Base-by-base conservation (phyloP, 208 protist species). In the Wallacemonas sp. region DNA sequence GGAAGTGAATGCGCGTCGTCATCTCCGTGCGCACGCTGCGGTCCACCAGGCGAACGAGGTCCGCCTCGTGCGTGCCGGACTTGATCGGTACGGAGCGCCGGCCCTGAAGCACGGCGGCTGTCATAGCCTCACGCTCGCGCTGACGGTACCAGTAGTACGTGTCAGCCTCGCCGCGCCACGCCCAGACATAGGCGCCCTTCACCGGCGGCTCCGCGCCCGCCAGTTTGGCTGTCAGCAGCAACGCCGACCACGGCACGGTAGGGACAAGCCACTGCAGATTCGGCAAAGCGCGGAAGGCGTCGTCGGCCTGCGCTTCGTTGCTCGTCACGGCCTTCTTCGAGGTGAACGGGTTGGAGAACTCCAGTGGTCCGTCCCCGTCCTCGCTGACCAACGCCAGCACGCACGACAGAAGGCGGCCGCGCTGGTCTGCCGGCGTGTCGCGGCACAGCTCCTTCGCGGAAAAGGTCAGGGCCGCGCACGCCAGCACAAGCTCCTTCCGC, bases 181-280 rank as follows among this genome's bases (percentile, higher is more conserved):
- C 88, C 87, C 87, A 96, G 46, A 93, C 61, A 63, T 94, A 90
- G 49, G 91, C 80, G 23, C 65, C 14, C 1, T 50, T 16, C 41
- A 86, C 69, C n/a, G 64, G 36, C 29, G 79, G 73, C 36, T 76
- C 57, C 3, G 65, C 66, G 16, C 82, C 77, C 11, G 81, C 70
- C 2, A 94, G 50, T 26, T 81, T 84, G 1, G 81, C 44, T n/a
- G 93, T 41, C 10, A 96, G 64, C 33, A 87, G 29, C 11, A 94
- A 61, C 45, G 86, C 74, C n/a, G 83, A 82, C 77, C 77, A 93
- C 54, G 82, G 62, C 29, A 80, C 38, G n/a, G 75, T 57, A 0
- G 91, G 83, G 8, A 93, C 72, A 5, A 79, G 44, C 88, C 91
- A 96, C 67, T 92, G 84, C 25, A 91, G 63, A 36, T 81, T 92